Conservation (phyloP, 345 rosid species). For the Xanthoceras sorbifolium region DNA sequence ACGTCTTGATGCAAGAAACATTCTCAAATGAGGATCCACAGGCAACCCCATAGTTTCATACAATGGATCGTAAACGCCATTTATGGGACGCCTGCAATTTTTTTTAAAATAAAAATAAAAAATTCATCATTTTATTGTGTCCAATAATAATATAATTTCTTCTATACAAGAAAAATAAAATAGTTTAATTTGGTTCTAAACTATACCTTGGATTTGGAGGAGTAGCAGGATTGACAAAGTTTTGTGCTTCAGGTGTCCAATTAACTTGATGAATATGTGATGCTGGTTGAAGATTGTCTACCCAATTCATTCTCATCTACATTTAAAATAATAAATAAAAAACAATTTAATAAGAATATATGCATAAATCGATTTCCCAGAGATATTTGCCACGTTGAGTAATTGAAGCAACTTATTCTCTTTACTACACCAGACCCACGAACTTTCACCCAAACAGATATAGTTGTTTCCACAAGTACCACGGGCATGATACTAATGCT, state of each 20-base stretch:
- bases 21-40: conserved; percentile 44
- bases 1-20: conserved; percentile 24
- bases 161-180: neutral
- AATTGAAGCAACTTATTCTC: too few species aligned
- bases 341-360: too few species aligned
- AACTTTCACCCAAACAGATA: too few species aligned
- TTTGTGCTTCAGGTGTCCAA: neutral
- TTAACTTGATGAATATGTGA: conserved; percentile 2
- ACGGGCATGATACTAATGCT: too few species aligned
- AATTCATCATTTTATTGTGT: neutral
- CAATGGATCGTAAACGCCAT: conserved; percentile 36
- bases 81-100: conserved; percentile 13
- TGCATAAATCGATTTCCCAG: too few species aligned
- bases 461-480: too few species aligned
- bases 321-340: neutral
- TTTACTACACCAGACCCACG: too few species aligned
- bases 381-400: too few species aligned
- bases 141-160: neutral
- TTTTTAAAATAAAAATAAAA: too few species aligned
- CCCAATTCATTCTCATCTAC: neutral
- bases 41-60: conserved; percentile 45
- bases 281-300: neutral
- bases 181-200: neutral
- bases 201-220: conserved; percentile 24
- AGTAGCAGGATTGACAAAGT: neutral